phyloP scores from a whole-genome alignment of 805 yeast genomes.

The Clavispora asparagi region DNA sequence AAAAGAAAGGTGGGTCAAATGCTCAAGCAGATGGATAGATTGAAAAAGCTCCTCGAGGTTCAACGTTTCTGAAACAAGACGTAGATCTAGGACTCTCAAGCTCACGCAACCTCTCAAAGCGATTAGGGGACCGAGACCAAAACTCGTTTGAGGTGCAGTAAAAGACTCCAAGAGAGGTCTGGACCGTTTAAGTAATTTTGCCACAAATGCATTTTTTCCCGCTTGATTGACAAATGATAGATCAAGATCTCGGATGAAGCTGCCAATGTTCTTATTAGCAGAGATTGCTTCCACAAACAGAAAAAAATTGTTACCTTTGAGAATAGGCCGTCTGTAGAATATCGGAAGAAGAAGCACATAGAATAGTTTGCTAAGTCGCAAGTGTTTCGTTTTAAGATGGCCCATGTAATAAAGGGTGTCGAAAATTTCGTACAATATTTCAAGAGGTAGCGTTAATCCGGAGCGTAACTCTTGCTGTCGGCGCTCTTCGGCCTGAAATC shows the following conservation, averaged over 20 bases:
- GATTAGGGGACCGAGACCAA: slow-evolving; percentile 86
- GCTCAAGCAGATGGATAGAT: slow-evolving; percentile 58
- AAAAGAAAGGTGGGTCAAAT: slow-evolving; percentile 71
- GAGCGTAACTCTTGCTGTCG: slow-evolving; percentile 8
- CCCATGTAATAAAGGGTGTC: slow-evolving; percentile 25
- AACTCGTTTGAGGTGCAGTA: slow-evolving; percentile 91
- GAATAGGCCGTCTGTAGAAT: slow-evolving; percentile 58
- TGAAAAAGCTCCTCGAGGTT: slow-evolving; percentile 74
- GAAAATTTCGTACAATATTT: slow-evolving; percentile 27
- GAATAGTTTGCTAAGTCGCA: slow-evolving; percentile 59
- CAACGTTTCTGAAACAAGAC: slow-evolving; percentile 86
- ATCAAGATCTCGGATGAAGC: slow-evolving; percentile 61
- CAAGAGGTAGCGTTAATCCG: slow-evolving; percentile 30
- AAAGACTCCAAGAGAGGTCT: slow-evolving; percentile 59
- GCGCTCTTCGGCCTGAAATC: slow-evolving; percentile 8
- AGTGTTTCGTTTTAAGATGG: slow-evolving; percentile 40
- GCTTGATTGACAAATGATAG: slow-evolving; percentile 77
- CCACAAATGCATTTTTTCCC: slow-evolving; percentile 87
- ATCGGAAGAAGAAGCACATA: slow-evolving; percentile 57
- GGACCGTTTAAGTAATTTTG: slow-evolving; percentile 76
- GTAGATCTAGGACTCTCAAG: slow-evolving; percentile 64
- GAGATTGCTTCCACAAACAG: slow-evolving; percentile 68
- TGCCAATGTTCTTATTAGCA: slow-evolving; percentile 47
- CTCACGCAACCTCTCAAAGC: slow-evolving; percentile 67
- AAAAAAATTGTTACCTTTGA: slow-evolving; percentile 64